phyloP scores from a whole-genome alignment of 352 stramenopile genomes.

The Globisporangium polare region DNA sequence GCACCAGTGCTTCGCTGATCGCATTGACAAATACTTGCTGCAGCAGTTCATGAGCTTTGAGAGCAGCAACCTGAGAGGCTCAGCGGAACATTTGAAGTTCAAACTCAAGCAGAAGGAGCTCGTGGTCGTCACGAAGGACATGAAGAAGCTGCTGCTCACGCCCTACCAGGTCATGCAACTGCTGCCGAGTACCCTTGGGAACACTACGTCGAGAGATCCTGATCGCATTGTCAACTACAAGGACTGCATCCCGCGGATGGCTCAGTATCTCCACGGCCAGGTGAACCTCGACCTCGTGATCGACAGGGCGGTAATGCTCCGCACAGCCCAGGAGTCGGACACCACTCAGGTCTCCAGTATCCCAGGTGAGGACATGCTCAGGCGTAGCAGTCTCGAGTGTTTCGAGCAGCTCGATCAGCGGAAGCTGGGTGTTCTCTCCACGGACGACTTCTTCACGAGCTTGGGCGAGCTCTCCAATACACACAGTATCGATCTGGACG shows the following conservation, averaged over 20 bases:
- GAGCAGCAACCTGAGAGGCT: slow-evolving; percentile 38
- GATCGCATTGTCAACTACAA: slow-evolving; percentile 49
- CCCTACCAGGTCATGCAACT: slow-evolving; percentile 47
- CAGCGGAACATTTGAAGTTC: slow-evolving; percentile 44
- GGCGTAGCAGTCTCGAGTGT: slow-evolving; percentile 21
- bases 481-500: slow-evolving; percentile 23
- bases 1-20: slow-evolving; percentile 36
- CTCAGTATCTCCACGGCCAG: slow-evolving; percentile 22
- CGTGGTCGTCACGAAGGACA: slow-evolving; percentile 34
- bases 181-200: slow-evolving; percentile 19
- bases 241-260: slow-evolving; percentile 28
- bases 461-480: slow-evolving; percentile 20
- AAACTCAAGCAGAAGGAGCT: slow-evolving; percentile 42
- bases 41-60: slow-evolving; percentile 50
- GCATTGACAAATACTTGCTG: slow-evolving; percentile 36
- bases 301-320: slow-evolving; percentile 22
- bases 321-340: slow-evolving; percentile 18
- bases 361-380: slow-evolving; percentile 29
- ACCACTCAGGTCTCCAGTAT: background rate
- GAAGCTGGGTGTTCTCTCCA: slow-evolving; percentile 30
- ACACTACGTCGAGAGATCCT: slow-evolving; percentile 10
- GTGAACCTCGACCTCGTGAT: slow-evolving; percentile 27
- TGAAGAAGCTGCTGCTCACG: slow-evolving; percentile 53
- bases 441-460: slow-evolving; percentile 30
- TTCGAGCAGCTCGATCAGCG: slow-evolving; percentile 35